Percentiles rank a stretch among this genome's conserved stretches.
Conservation (phyloP, 1,139 yeast species). For the Meyerozyma elateridarum region DNA sequence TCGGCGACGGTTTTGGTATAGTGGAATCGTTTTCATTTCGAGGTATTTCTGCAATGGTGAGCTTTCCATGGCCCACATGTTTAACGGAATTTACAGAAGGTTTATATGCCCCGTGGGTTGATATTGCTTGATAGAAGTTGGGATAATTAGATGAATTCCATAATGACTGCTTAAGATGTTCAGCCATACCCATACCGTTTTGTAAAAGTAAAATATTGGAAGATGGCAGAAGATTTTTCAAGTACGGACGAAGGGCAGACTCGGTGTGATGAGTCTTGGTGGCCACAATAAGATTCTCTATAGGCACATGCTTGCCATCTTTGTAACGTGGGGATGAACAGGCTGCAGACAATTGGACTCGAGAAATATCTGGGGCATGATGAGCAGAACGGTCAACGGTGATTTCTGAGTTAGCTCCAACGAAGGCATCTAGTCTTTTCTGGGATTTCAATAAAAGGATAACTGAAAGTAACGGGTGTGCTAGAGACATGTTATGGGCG, state of each 20-base stretch:
- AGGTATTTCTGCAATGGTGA: slow-evolving; percentile 44
- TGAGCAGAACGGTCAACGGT: slow-evolving; percentile 20
- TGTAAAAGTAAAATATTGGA: slow-evolving; percentile 68
- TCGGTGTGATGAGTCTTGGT: slow-evolving; percentile 61
- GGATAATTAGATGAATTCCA: slow-evolving; percentile 57
- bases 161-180: slow-evolving; percentile 44
- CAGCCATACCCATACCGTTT: slow-evolving; percentile 70
- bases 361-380: slow-evolving; percentile 12
- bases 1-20: slow-evolving; percentile 16
- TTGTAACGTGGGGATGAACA: slow-evolving; percentile 11
- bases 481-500: slow-evolving; percentile 32
- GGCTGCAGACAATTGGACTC: slow-evolving; percentile 7
- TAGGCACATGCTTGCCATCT: slow-evolving; percentile 15
- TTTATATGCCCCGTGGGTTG: slow-evolving; percentile 73
- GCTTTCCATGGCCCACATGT: slow-evolving; percentile 65
- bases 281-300: slow-evolving; percentile 53
- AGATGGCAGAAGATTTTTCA: slow-evolving; percentile 30
- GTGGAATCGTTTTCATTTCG: slow-evolving; percentile 2
- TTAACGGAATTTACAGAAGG: slow-evolving; percentile 41
- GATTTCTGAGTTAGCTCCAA: slow-evolving; percentile 32
- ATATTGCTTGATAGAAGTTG: slow-evolving; percentile 64
- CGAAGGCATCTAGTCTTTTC: slow-evolving; percentile 34
- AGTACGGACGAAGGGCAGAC: slow-evolving; percentile 42
- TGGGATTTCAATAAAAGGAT: slow-evolving; percentile 39
- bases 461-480: slow-evolving; percentile 26